Percentiles rank a stretch among this genome's conserved stretches.
phyloP scores from a whole-genome alignment of 441 rosid genomes.

The Adansonia rubrostipa region DNA sequence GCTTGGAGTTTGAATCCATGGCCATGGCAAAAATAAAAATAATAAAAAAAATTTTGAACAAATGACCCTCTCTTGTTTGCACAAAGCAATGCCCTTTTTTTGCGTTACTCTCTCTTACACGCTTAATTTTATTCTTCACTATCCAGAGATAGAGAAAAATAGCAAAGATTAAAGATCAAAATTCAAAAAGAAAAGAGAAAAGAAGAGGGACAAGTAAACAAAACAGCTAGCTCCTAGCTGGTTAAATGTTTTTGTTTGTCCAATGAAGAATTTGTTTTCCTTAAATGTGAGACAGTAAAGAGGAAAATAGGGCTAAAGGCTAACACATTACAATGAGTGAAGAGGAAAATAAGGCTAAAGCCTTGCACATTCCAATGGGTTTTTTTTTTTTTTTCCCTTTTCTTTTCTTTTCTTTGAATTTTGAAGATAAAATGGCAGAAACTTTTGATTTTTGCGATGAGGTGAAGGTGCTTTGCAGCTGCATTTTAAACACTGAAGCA shows the following conservation, averaged over 20 bases:
- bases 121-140: conserved; percentile 57
- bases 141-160: conserved; percentile 11
- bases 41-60: not conserved
- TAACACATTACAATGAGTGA: conserved; percentile 2
- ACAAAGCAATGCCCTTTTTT: conserved; percentile 40
- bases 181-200: not conserved
- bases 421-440: not conserved
- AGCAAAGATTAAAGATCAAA: conserved; percentile 16
- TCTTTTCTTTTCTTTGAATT: not conserved
- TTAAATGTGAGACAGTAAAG: conserved; percentile 20
- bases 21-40: conserved; percentile 11
- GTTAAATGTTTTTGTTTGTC: conserved; percentile 4
- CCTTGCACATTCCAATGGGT: conserved; percentile 1
- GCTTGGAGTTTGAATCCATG: conserved; percentile 46
- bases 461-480: conserved; percentile 47
- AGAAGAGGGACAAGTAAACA: conserved; percentile 25
- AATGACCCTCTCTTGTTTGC: conserved; percentile 24
- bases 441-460: conserved; percentile 11
- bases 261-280: not conserved
- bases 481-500: conserved; percentile 49
- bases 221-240: conserved; percentile 34
- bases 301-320: conserved; percentile 6
- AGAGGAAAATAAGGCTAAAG: not conserved
- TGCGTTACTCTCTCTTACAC: conserved; percentile 26
- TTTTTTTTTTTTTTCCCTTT: not conserved